Evolutionary conservation across 2,329 filamentous ascomycete genomes (phyloP), one percentile per base, ranked within the genome.

Genomic region (Aurifilum marmelostoma): DNA sequence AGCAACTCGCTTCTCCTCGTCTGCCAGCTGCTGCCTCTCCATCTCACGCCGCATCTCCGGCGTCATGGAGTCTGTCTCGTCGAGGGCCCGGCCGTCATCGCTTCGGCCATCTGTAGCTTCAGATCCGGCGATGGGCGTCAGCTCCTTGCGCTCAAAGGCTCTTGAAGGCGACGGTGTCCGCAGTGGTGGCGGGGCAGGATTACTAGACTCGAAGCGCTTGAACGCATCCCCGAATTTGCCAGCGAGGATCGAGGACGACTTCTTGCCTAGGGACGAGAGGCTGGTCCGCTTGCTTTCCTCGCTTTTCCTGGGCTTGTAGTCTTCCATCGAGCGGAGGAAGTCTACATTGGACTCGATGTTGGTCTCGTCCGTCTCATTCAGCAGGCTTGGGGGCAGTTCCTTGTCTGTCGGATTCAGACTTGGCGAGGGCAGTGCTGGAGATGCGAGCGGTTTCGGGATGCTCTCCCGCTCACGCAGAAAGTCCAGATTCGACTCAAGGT

Each of bases 171-270:
- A 87, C 1, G 84, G 82, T 18, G 83, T 83, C 47, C 83, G 80
- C 8, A 74, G 75, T n/a, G 73, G 77, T 21, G 74, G 75, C 14
- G 73, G 72, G 68, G 74, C 72, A 75, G 75, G 79, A 11, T 71
- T 67, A 69, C 83, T 86, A 32, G 83, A 85, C 78, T 99, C 96
- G 74, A 98, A 98, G 7, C 92, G 88, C 76, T 95, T 93, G 81
- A 98, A 97, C 3, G 95, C 94, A 75, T 97, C 94, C 0, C 94
- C 93, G 77, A 98, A 97, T 74, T 91, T 93, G 32, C 94, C 92
- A 6, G 90, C 91, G n/a, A 97, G 83, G 50, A 97, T 88, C 27
- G 65, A 66, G 27, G 61, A 63, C 68, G 89, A 92, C 79, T 96
- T 97, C 34, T 92, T 52, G 89, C 89, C 8, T 91, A 89, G 24